Evolutionary conservation across 73 alveolate species (phyloP), one percentile per base, ranked within the genome.

Genomic region (Stentor roeselii): DNA sequence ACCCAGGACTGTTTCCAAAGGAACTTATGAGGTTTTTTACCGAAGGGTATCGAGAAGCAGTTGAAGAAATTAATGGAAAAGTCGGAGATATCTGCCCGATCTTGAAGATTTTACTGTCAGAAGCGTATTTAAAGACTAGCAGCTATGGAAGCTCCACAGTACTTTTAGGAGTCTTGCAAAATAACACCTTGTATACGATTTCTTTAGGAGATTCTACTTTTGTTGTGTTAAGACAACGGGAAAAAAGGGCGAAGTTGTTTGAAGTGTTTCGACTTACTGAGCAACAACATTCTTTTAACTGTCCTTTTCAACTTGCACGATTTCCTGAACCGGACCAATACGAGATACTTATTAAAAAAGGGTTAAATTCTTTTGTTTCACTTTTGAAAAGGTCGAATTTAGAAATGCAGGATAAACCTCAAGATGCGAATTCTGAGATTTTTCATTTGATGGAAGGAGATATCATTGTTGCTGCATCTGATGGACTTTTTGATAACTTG

Each of bases 401-500:
- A 78, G 78, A 27, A 82, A 87, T 88, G 83, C 59, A 84, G 21
- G 93, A 90, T 76, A 59, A 60, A n/a, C 92, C 93, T 3, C 83
- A 60, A 0, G 96, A 87, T 42, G 75, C 92, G 3, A 86, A 83
- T 31, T 58, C 78, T 3, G 89, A 88, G 74, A 86, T 87, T 42
- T 31, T 83, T 15, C 59, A 76, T 36, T 86, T 90, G 34, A 77
- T 85, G 80, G 90, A 78, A 42, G 93, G 93, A 36, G 96, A 90
- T 67, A 37, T 90, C 11, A 42, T 90, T 2, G 76, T 90, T 21
- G 83, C 87, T 3, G 96, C 84, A 1, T 76, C 93, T 41, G 96
- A 87, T 67, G 92, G 92, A 15, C 75, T 87, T 14, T 87, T 83
- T 41, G 92, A 87, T 50, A 87, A 87, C 82, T 3, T 87, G 80